phyloP scores from a whole-genome alignment of 805 yeast species.

The Monosporozyma aerobia region DNA sequence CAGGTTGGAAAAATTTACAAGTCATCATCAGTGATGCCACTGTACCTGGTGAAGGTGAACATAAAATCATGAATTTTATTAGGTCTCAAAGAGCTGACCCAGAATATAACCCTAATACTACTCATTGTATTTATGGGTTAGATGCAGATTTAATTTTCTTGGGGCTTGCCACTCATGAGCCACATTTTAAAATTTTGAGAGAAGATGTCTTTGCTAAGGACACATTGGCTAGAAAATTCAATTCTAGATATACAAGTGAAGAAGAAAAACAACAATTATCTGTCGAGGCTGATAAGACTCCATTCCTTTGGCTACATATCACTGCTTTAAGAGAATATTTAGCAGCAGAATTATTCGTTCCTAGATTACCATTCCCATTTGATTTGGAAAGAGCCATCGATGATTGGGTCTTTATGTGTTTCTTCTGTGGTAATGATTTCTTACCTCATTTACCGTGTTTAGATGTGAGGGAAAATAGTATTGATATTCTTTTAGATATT shows the following conservation, averaged over 20 bases:
- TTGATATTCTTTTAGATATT: constrained; percentile 66
- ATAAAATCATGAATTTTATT: constrained; percentile 92
- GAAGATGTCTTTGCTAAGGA: constrained; percentile 91
- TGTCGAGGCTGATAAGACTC: constrained; percentile 44
- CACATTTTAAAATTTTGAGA: constrained; percentile 85
- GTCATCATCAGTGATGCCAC: constrained; percentile 91
- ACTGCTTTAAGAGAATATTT: constrained; percentile 82
- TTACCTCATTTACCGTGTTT: constrained; percentile 91
- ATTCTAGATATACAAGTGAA: not conserved
- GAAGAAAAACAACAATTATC: constrained; percentile 34
- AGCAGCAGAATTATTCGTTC: constrained; percentile 67
- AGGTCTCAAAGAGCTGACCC: constrained; percentile 84
- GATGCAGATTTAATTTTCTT: constrained; percentile 96
- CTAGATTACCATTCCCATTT: constrained; percentile 60
- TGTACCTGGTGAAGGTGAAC: constrained; percentile 99
- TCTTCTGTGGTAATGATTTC: constrained; percentile 97
- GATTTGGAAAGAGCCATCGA: constrained; percentile 94
- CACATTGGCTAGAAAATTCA: constrained; percentile 19
- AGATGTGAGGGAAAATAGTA: constrained; percentile 91
- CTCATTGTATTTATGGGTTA: constrained; percentile 93
- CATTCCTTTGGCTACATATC: constrained; percentile 90
- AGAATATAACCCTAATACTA: constrained; percentile 81
- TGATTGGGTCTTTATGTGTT: constrained; percentile 98
- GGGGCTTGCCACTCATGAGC: constrained; percentile 96
- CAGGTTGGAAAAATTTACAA: constrained; percentile 87